A percentile compares a stretch with the other conserved stretches of the same genome.
These are phyloP conservation scores for Castanea crenata DNA, from an alignment of 306 rosid species.

Conservation along the genomic window DNA sequence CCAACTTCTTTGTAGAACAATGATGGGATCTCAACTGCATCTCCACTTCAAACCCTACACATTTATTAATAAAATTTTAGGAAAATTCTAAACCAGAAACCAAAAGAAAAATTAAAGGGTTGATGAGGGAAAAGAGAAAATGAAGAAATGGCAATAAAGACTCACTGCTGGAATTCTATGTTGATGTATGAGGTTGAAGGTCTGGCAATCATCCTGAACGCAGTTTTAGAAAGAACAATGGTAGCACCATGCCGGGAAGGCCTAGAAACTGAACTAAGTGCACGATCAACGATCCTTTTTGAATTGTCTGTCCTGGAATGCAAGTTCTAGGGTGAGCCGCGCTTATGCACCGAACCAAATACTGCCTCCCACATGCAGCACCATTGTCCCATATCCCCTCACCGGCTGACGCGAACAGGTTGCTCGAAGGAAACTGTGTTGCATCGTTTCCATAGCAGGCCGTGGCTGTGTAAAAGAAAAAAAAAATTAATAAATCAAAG, in stretches of 20 bases:
- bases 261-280: conserved; percentile 34
- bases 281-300: conserved; percentile 67
- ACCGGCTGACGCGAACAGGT: conserved; percentile 71
- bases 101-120: background rate
- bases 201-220: conserved; percentile 54
- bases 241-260: conserved; percentile 39
- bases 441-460: conserved; percentile 47
- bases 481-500: background rate
- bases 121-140: background rate
- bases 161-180: conserved; percentile 70
- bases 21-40: too few relatives aligned
- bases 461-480: conserved; percentile 38
- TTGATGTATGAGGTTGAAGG: conserved; percentile 40
- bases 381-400: conserved; percentile 94
- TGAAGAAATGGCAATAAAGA: background rate
- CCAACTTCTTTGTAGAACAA: too few relatives aligned
- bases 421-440: conserved; percentile 49
- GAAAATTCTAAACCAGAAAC: background rate
- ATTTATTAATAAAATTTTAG: too few relatives aligned
- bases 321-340: conserved; percentile 45
- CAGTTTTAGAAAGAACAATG: conserved; percentile 56
- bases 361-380: conserved; percentile 77
- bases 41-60: too few relatives aligned
- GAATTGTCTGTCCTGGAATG: conserved; percentile 45
- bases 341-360: conserved; percentile 69